phyloP scores from a whole-genome alignment of 2,329 filamentous ascomycete species.

The Ustilaginoidea virens region DNA sequence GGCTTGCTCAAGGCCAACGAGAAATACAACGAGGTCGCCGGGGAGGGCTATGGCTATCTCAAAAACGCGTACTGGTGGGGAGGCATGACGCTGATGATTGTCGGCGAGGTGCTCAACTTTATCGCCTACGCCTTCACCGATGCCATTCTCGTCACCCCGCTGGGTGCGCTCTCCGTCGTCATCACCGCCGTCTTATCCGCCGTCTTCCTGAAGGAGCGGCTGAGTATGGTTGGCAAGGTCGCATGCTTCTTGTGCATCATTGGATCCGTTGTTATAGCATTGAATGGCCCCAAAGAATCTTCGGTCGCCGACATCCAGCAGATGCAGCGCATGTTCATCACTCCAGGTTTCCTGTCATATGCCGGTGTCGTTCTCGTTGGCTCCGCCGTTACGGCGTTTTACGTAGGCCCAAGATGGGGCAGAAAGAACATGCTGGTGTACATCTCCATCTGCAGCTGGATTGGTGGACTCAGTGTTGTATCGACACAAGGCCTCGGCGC shows the following conservation, averaged over 20 bases:
- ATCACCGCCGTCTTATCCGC: constrained; percentile 82
- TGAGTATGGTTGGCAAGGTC: constrained; percentile 92
- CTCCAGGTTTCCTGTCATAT: constrained; percentile 76
- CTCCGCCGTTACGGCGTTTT: constrained; percentile 57
- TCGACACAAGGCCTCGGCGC: constrained; percentile 86
- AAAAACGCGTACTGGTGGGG: constrained; percentile 93
- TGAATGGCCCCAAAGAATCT: constrained; percentile 80
- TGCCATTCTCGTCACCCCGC: constrained; percentile 83
- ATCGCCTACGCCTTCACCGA: constrained; percentile 95
- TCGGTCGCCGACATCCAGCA: constrained; percentile 79
- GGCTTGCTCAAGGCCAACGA: constrained; percentile 83
- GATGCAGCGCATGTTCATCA: constrained; percentile 77
- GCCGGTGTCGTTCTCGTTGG: constrained; percentile 69
- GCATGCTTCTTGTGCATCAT: constrained; percentile 92
- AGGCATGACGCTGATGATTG: constrained; percentile 92
- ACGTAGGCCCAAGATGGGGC: constrained; percentile 73
- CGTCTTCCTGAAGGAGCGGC: constrained; percentile 86
- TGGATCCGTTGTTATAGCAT: constrained; percentile 81
- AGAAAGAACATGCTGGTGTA: constrained; percentile 98
- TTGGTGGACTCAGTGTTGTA: constrained; percentile 88
- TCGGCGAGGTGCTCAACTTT: constrained; percentile 95
- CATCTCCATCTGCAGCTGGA: constrained; percentile 86
- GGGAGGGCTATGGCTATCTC: constrained; percentile 92
- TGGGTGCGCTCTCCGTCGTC: constrained; percentile 84
- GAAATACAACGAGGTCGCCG: constrained; percentile 91